phyloP scores from a whole-genome alignment of 495 filamentous ascomycete genomes.

The Aspergillus nidulans region DNA sequence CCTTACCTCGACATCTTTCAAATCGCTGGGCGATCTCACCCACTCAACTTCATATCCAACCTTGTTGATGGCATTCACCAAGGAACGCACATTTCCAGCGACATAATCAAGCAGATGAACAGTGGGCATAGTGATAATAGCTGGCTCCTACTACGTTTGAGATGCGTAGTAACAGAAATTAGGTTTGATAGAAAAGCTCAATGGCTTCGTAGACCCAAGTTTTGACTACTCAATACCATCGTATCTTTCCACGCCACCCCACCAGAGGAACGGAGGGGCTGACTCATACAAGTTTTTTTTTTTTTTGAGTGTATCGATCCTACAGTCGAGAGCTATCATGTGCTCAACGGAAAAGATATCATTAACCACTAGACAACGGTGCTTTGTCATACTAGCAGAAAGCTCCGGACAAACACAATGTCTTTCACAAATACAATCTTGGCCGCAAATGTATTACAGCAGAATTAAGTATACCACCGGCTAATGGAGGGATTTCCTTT shows the following conservation, averaged over 20 bases:
- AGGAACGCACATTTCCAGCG: slow-evolving; percentile 85
- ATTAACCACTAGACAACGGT: no score
- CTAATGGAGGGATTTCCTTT: no score
- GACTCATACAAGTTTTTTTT: slow-evolving; percentile 2
- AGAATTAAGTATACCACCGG: no score
- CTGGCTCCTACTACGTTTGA: neutral
- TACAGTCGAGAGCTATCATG: neutral
- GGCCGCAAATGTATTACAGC: no score
- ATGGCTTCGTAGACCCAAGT: neutral
- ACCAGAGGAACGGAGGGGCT: slow-evolving; percentile 1
- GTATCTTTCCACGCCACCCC: neutral
- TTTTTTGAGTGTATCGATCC: neutral
- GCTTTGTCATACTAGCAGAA: no score
- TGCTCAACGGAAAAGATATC: neutral
- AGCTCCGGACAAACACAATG: no score
- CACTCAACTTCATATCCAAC: slow-evolving; percentile 90
- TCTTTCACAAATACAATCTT: no score
- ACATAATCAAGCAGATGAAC: slow-evolving; percentile 89
- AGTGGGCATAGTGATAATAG: slow-evolving; percentile 63
- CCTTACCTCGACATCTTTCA: slow-evolving; percentile 75
- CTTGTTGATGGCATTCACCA: slow-evolving; percentile 96
- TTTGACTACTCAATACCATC: neutral
- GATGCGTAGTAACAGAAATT: neutral
- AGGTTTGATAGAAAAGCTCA: neutral
- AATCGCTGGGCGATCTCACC: slow-evolving; percentile 78